Base-by-base conservation (phyloP, 768 basidiomycete species). In the Xerocomellus amylosporus region DNA sequence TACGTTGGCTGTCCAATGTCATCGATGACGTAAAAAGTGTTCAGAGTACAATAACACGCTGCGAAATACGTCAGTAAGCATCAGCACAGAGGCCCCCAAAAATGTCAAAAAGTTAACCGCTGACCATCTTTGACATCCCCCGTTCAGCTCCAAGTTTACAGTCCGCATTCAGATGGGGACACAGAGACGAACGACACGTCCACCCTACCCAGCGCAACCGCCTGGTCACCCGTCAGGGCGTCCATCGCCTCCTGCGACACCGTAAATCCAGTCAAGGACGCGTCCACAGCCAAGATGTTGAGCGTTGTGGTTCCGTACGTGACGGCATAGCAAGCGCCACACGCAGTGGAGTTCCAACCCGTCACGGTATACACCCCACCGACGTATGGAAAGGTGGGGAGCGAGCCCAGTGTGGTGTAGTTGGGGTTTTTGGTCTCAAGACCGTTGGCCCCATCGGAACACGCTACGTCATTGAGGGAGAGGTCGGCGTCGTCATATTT, bases 231-330 rank as follows among this genome's bases (percentile, higher is more conserved):
- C 30, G 69, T 70, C 58, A 70, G 22, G 0, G 12, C 26, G 47
- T 71, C 40, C 71, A 70, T 72, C 47, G 69, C 69, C 51, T 0
- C 22, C 48, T 58, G 8, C 10, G 69, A 70, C 13, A 59, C 26
- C 7, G 77, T 78, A 62, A 79, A 80, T 3, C 77, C 77, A 2
- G 40, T 31, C 34, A 31, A 51, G 13, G 84, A 73, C 53, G 69
- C 67, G 58, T 88, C 87, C 38, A 87, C 74, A 2, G 79, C 87
- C 9, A 81, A 58, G 14, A 86, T 66, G 46, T 77, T 75, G 64
- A 86, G 71, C 46, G 67, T 79, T 40, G 52, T 75, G 20, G 1
- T 39, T 0, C 45, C 52, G 46, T 62, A 73, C 9, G 64, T 67
- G 36, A 74, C 56, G 4, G 58, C 51, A 42, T 74, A 74, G 51